Percentiles rank a stretch among this genome's conserved stretches.
Conservation (phyloP, 805 yeast species). For the Priceomyces carsonii region DNA sequence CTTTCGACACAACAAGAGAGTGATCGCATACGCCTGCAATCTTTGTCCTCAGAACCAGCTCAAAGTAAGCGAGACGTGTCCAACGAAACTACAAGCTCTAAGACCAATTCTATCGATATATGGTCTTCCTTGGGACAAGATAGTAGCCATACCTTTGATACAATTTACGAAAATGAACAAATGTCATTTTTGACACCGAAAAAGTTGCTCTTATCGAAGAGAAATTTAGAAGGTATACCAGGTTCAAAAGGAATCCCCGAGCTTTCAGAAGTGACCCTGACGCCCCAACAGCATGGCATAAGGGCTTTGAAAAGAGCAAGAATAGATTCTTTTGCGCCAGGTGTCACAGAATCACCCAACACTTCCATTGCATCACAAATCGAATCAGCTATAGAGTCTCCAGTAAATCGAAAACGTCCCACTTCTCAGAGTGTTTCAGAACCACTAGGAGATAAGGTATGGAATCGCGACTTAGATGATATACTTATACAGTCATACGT, state of each 20-base stretch:
- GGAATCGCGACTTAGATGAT: conserved; percentile 39
- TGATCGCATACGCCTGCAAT: too few relatives aligned
- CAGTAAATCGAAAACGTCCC: conserved; percentile 14
- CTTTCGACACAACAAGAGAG: conserved; percentile 18
- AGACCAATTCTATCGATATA: conserved; percentile 22
- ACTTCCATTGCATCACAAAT: conserved; percentile 37
- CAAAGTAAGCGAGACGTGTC: too few relatives aligned
- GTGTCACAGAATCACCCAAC: conserved; percentile 31
- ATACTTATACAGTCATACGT: conserved; percentile 33
- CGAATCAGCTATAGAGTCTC: conserved; percentile 29
- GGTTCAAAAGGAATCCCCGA: conserved; percentile 1
- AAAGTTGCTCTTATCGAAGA: conserved; percentile 18
- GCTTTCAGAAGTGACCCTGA: conserved; percentile 5
- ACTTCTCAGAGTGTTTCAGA: conserved; percentile 5
- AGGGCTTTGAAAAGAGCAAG: conserved; percentile 15
- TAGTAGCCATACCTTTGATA: conserved; percentile 16
- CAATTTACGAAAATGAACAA: conserved; percentile 27
- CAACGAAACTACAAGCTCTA: conserved; percentile 7
- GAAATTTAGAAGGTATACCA: not conserved
- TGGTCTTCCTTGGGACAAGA: conserved; percentile 32
- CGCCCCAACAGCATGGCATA: conserved; percentile 3
- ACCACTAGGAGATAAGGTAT: conserved; percentile 23
- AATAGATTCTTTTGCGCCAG: conserved; percentile 6
- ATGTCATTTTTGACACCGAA: conserved; percentile 34
- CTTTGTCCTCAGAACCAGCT: too few relatives aligned